These are phyloP conservation scores for Kluyveromyces marxianus DNA, from an alignment of 1,139 yeast species.

Conservation along the genomic window DNA sequence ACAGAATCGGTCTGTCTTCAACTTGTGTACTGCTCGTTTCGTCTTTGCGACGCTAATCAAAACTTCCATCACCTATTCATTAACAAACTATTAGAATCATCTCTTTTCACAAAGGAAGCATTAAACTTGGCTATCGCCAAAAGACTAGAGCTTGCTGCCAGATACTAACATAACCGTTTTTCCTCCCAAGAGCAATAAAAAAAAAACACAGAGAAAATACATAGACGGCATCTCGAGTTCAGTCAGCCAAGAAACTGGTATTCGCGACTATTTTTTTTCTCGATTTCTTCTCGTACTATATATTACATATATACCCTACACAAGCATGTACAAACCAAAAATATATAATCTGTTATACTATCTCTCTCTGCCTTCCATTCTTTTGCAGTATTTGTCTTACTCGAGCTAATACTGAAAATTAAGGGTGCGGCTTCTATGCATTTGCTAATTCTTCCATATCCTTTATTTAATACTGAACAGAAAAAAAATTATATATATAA, in stretches of 20 bases:
- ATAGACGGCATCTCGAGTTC: not conserved
- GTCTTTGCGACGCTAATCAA: slow-evolving; percentile 25
- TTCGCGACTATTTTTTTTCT: no score
- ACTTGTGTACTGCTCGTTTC: slow-evolving; percentile 30
- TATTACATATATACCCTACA: no score
- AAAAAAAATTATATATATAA: not conserved
- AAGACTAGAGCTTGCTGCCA: slow-evolving; percentile 26
- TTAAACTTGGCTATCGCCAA: slow-evolving; percentile 23
- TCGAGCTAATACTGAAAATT: not conserved
- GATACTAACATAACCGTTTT: slow-evolving; percentile 11
- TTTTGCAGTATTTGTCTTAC: no score
- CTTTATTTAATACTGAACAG: not conserved
- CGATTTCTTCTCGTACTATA: no score
- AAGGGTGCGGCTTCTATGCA: slow-evolving; percentile 2
- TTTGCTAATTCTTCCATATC: not conserved
- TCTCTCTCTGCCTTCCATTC: no score
- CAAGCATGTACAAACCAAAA: no score
- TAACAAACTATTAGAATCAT: slow-evolving; percentile 21
- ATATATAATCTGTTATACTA: no score
- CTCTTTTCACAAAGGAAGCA: slow-evolving; percentile 18
- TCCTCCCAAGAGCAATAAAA: not conserved
- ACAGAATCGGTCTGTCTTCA: slow-evolving; percentile 30
- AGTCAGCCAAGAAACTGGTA: no score
- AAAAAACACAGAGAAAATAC: not conserved
- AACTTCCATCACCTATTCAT: slow-evolving; percentile 26